A percentile compares a stretch with the other conserved stretches of the same genome.
These are phyloP conservation scores for Nemania diffusa DNA, from an alignment of 2,329 filamentous ascomycete species.

Conservation along the genomic window DNA sequence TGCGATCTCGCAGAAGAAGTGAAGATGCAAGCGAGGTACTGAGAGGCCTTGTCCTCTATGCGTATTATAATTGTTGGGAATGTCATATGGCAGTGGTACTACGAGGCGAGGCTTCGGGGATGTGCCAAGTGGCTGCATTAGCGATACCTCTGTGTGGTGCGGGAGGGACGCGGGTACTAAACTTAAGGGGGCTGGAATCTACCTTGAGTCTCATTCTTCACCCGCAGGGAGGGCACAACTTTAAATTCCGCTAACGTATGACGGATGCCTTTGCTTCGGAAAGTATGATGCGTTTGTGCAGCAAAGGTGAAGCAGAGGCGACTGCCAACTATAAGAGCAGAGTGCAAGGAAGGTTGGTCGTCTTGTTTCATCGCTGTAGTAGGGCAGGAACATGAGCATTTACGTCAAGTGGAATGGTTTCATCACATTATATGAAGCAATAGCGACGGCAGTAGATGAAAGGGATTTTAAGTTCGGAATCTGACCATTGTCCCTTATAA, in stretches of 20 bases:
- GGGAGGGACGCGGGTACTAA: background rate
- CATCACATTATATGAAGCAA: slow-evolving; percentile 4
- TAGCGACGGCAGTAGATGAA: slow-evolving; percentile 2
- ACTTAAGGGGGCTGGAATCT: background rate
- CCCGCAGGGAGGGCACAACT: background rate
- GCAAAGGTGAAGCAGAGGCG: background rate
- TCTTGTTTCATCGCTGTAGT: background rate
- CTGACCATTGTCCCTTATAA: background rate
- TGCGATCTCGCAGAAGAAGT: slow-evolving; percentile 23
- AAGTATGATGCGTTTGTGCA: slow-evolving; percentile 4
- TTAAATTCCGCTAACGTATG: background rate
- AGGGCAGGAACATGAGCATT: background rate
- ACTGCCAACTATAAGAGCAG: background rate
- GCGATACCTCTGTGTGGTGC: background rate
- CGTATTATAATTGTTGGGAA: background rate
- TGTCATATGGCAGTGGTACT: background rate
- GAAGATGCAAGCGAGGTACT: slow-evolving; percentile 26
- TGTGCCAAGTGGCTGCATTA: background rate
- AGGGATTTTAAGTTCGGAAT: slow-evolving; percentile 3
- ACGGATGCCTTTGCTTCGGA: background rate
- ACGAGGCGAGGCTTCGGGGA: background rate
- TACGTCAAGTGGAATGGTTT: background rate
- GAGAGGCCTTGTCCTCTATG: background rate
- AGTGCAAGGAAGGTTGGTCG: background rate
- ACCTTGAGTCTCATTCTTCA: background rate